phyloP scores from a whole-genome alignment of 1,284 basidiomycete species.

The Gymnopus androsaceus region DNA sequence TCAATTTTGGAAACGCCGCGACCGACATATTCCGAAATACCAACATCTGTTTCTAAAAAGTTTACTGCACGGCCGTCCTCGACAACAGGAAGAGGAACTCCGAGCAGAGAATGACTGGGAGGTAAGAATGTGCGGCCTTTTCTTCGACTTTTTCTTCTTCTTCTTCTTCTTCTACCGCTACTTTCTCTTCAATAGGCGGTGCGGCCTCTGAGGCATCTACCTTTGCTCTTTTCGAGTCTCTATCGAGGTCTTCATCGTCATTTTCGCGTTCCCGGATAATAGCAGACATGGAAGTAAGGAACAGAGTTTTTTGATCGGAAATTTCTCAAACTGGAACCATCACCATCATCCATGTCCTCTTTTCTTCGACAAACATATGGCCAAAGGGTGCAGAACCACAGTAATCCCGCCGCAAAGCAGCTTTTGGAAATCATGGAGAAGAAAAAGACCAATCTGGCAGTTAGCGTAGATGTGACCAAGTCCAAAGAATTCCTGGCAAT shows the following conservation, averaged over 20 bases:
- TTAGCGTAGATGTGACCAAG: conserved; percentile 93
- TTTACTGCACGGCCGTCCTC: conserved; percentile 53
- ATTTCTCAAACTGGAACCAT: not conserved
- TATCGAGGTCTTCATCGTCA: conserved; percentile 45
- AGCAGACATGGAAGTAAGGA: conserved; percentile 28
- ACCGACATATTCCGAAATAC: conserved; percentile 87
- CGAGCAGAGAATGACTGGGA: conserved; percentile 69
- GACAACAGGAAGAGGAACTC: conserved; percentile 51
- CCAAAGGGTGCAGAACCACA: conserved; percentile 60
- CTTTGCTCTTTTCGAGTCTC: conserved; percentile 59
- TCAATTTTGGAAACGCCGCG: conserved; percentile 71
- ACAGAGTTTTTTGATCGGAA: not conserved
- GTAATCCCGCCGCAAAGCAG: conserved; percentile 74
- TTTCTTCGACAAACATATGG: conserved; percentile 59
- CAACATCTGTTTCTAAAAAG: conserved; percentile 83
- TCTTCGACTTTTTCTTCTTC: conserved; percentile 9
- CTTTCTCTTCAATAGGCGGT: conserved; percentile 18
- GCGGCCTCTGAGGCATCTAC: conserved; percentile 30
- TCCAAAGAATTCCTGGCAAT: conserved; percentile 82
- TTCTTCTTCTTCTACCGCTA: too few relatives aligned
- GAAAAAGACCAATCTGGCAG: conserved; percentile 91
- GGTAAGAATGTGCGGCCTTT: conserved; percentile 56
- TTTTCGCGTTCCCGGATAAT: conserved; percentile 53
- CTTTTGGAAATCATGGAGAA: conserved; percentile 85
- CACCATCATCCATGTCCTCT: conserved; percentile 47